Evolutionary conservation across 352 stramenopile species (phyloP).

Genomic region (Globisporangium splendens): DNA sequence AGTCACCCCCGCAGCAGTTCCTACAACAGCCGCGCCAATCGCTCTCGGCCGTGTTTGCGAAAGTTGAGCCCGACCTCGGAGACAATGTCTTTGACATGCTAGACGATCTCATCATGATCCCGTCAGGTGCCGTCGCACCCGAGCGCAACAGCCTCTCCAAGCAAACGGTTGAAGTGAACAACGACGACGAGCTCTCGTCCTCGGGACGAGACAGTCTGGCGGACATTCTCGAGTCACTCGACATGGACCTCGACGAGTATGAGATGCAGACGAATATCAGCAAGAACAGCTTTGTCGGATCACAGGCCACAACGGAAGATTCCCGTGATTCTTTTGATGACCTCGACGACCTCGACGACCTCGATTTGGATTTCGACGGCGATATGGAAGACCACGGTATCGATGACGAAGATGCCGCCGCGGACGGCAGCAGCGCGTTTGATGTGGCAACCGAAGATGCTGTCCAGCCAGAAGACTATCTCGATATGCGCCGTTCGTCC

Average conservation of each 20-base stretch:
- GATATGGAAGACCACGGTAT: conserved; percentile 62
- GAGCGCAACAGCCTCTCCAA: conserved; percentile 70
- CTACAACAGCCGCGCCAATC: conserved; percentile 26
- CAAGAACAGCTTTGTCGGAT: conserved; percentile 35
- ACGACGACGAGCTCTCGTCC: conserved; percentile 28
- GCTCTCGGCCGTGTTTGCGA: conserved; percentile 57
- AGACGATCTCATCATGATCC: conserved; percentile 85
- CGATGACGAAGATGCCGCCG: conserved; percentile 28
- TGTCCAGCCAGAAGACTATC: conserved; percentile 39
- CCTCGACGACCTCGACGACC: conserved; percentile 44
- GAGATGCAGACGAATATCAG: conserved; percentile 25
- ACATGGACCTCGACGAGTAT: conserved; percentile 84
- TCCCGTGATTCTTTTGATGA: conserved; percentile 58
- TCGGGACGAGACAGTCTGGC: conserved; percentile 62
- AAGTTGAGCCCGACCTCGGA: conserved; percentile 75
- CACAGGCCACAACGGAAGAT: conserved; percentile 25
- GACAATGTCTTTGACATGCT: conserved; percentile 89
- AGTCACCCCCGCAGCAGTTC: conserved; percentile 22
- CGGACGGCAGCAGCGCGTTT: not conserved
- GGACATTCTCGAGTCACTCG: conserved; percentile 81
- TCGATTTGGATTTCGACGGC: conserved; percentile 35
- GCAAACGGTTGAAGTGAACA: conserved; percentile 26
- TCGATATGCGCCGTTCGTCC: conserved; percentile 62
- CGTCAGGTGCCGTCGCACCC: conserved; percentile 38
- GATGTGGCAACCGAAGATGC: conserved; percentile 10